Conservation (phyloP, 2,329 filamentous ascomycete genomes). For the Pseudogymnoascus sp. region DNA sequence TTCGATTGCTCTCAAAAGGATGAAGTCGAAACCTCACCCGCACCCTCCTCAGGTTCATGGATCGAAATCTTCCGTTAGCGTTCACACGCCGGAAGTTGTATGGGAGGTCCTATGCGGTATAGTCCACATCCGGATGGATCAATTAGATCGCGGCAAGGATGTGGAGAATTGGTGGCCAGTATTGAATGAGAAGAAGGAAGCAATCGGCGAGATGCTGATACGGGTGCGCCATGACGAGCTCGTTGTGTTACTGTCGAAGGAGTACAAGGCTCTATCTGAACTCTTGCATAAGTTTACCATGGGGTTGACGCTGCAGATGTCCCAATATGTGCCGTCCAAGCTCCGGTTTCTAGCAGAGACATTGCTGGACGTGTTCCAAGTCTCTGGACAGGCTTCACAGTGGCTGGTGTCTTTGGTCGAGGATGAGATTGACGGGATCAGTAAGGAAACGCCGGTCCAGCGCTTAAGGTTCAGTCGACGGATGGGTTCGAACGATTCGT, state of each 20-base stretch:
- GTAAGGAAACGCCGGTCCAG: constrained; percentile 70
- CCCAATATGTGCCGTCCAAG: constrained; percentile 67
- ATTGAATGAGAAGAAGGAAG: constrained; percentile 64
- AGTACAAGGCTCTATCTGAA: constrained; percentile 77
- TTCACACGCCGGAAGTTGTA: constrained; percentile 23
- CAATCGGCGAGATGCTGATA: constrained; percentile 76
- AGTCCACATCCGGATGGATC: constrained; percentile 68
- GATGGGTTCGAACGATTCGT: constrained; percentile 62
- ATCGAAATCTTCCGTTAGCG: constrained; percentile 23
- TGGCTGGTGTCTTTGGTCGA: constrained; percentile 93
- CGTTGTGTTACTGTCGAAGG: constrained; percentile 74
- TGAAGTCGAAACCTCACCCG: constrained; percentile 31
- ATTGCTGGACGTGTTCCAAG: constrained; percentile 90
- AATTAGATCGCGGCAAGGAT: constrained; percentile 67
- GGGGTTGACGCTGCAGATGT: constrained; percentile 76
- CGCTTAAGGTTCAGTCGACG: constrained; percentile 64
- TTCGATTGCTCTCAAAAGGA: constrained; percentile 62
- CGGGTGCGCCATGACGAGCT: constrained; percentile 79
- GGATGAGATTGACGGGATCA: constrained; percentile 90
- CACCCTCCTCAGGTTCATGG: constrained; percentile 17
- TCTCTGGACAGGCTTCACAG: constrained; percentile 71
- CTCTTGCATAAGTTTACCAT: constrained; percentile 78
- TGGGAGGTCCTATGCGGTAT: constrained; percentile 54
- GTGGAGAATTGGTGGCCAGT: constrained; percentile 85
- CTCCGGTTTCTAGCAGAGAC: constrained; percentile 75